These are phyloP conservation scores for Articulospora tetracladia DNA, from an alignment of 495 filamentous ascomycete genomes.

Conservation along the genomic window DNA sequence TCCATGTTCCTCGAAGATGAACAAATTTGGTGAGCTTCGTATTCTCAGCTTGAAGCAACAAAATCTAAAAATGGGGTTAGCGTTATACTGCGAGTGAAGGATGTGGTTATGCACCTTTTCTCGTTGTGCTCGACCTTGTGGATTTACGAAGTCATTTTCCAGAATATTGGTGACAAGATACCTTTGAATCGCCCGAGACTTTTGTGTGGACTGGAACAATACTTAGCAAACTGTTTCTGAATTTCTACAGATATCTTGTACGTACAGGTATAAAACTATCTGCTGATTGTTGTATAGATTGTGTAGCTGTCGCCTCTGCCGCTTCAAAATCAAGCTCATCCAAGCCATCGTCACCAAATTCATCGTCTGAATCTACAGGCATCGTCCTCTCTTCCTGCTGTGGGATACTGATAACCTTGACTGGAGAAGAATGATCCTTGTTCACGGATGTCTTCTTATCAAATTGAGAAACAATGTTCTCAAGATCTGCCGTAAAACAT, in stretches of 20 bases:
- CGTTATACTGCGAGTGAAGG: neutral
- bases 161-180: constrained; percentile 73
- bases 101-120: constrained; percentile 60
- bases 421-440: neutral
- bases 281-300: constrained; percentile 29
- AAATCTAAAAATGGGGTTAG: constrained; percentile 47
- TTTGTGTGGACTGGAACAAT: constrained; percentile 43
- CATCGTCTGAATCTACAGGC: constrained; percentile 24
- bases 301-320: constrained; percentile 54
- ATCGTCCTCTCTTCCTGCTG: neutral
- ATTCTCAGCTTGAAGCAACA: constrained; percentile 72
- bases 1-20: constrained; percentile 79
- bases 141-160: constrained; percentile 59
- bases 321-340: constrained; percentile 68
- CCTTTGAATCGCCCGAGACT: constrained; percentile 70
- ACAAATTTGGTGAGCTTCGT: constrained; percentile 62
- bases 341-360: constrained; percentile 59
- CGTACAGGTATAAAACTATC: constrained; percentile 41
- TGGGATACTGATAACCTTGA: neutral
- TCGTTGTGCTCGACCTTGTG: constrained; percentile 51
- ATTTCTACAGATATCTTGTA: constrained; percentile 32
- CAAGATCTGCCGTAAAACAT: constrained; percentile 51
- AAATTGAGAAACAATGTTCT: constrained; percentile 50
- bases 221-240: constrained; percentile 37
- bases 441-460: constrained; percentile 33